Base-by-base conservation (phyloP, 179 eudicot species). In the Carnegiea gigantea region DNA sequence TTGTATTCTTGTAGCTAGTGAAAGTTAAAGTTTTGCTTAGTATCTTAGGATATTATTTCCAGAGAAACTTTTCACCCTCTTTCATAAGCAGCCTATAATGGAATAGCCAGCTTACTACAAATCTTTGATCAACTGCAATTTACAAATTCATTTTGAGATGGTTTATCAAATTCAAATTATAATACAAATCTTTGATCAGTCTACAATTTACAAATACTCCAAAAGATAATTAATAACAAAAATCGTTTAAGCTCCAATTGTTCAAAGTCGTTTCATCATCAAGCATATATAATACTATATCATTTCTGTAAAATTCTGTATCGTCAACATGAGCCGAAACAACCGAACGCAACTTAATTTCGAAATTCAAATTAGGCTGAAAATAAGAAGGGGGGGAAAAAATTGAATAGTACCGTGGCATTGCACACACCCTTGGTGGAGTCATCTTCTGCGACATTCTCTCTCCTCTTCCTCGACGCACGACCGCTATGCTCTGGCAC, bases 381-480 rank as follows among this genome's bases (percentile, higher is more conserved):
- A 23, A 15, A 12, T 30, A 20, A n/a, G 12, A 40, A 59, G 57
- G 59, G 46, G 48, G 49, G 21, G 23, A 14, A 36, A 17, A 46
- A 33, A 54, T 49, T 70, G 23, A 62, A n/a, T 49, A 75, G 36
- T 75, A 91, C 92, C 93, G 77, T 59, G 83, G 59, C 87, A 89
- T 86, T 89, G 85, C 85, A 87, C 70, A 84, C 88, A 81, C 81
- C 87, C 87, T 85, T 88, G 53, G 70, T 82, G 26, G 83, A 73
- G 82, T 88, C 94, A 79, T 88, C 92, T 20, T 82, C 89, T 6
- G 62, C 79, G 49, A 62, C 77, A 71, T 23, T 77, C 57, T 89
- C 90, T 62, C 91, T 83, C 81, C 92, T 87, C 88, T 89, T 93
- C 88, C 91, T 86, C 60, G 85, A 18, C 54, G 78, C 72, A 0